Evolutionary conservation across 192 early-diverging fungal species (phyloP), one percentile per base, ranked within the genome.

Genomic region (Coemansia sp.): DNA sequence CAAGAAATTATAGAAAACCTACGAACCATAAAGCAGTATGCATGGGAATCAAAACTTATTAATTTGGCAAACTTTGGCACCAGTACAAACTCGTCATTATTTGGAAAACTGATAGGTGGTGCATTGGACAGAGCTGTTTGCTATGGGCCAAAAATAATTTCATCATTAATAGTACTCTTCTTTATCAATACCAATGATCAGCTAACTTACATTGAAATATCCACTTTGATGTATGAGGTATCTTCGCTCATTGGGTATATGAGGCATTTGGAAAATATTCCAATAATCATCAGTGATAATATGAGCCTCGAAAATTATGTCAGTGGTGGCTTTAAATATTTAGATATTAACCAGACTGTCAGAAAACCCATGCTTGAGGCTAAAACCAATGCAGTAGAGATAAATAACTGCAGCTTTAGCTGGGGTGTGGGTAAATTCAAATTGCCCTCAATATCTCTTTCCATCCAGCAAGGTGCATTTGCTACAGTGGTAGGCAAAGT

Each of bases 401-500:
- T 71, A 28, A 31, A 48, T 19, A 27, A 45, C 21, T 60, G 61
- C 23, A 11, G 11, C 16, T 71, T 71, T 58, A 54, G 46, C 27
- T 71, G 68, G 68, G 57, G 61, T 12, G 18, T 29, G 7, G 59
- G 53, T 2, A 62, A 57, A n/a, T 75, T 71, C 23, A 27, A 44
- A 6, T 9, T 71, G 18, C 29, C 14, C 4, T 28, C 61, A 32
- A 27, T 55, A 0, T 44, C 56, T 11, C 11, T 71, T 5, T 16
- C 27, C 3, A 60, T 71, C 9, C 30, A 71, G 10, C 22, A 10
- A 21, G 67, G 67, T 9, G 48, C 51, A 19, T 69, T 62, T 58
- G 71, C 72, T 12, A 76, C 75, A 4, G 65, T 86, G 6, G 67
- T 82, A 0, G 85, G 85, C n/a, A 71, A 66, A 24, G 75, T 85